A percentile compares a stretch with the other conserved stretches of the same genome.
Conservation (phyloP, 495 filamentous ascomycete species). For the Viridothelium virens region DNA sequence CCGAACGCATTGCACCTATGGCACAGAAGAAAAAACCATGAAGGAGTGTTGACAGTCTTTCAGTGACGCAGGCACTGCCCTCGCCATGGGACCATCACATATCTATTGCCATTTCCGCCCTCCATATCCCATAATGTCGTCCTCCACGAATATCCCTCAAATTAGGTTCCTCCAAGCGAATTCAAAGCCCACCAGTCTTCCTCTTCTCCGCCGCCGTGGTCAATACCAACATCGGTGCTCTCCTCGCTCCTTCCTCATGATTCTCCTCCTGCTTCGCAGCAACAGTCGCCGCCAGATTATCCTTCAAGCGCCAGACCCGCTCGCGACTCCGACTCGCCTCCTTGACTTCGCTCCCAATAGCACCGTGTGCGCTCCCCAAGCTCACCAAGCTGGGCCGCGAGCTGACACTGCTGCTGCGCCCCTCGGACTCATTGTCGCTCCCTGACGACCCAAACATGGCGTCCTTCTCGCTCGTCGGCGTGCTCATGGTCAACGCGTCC, state of each 20-base stretch:
- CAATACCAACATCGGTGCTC: not conserved
- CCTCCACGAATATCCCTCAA: not conserved
- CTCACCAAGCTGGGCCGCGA: constrained; percentile 17
- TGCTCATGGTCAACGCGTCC: constrained; percentile 17
- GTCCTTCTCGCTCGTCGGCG: constrained; percentile 19
- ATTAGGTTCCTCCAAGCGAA: not conserved
- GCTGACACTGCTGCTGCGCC: constrained; percentile 25
- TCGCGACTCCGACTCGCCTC: constrained; percentile 14
- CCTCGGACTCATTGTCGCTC: constrained; percentile 26
- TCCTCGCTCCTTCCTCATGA: not conserved
- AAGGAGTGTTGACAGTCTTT: not conserved
- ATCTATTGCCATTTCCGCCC: not conserved
- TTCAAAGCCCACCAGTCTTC: constrained; percentile 1
- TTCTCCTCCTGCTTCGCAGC: not conserved
- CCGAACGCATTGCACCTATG: constrained; percentile 1
- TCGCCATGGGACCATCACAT: constrained; percentile 5
- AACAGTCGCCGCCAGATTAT: not conserved
- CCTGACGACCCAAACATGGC: constrained; percentile 17
- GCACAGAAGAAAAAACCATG: constrained; percentile 1
- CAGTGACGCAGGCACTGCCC: not conserved
- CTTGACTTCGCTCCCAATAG: constrained; percentile 26
- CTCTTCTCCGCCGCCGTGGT: constrained; percentile 4
- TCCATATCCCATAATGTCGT: not conserved
- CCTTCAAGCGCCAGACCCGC: constrained; percentile 1
- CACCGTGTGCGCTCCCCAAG: constrained; percentile 22